phyloP scores from a whole-genome alignment of 1,284 basidiomycete genomes.

The Ustilago cynodontis region DNA sequence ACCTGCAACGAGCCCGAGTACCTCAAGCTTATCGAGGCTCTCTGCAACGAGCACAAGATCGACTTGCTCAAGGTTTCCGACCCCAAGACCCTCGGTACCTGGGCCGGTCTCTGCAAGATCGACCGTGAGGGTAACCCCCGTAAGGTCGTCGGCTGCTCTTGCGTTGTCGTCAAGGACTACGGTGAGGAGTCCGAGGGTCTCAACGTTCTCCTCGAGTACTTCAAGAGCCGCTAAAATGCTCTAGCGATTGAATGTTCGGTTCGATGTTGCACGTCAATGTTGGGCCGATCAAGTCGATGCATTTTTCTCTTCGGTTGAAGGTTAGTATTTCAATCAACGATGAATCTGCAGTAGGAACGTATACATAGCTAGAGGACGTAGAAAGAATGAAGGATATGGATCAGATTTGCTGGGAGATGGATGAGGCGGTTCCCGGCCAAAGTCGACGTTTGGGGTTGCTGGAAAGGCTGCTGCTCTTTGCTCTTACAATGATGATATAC shows the following conservation, averaged over 20 bases:
- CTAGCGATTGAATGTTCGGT: not conserved
- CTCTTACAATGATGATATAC: constrained; percentile 57
- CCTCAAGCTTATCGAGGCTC: constrained; percentile 99
- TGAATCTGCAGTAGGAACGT: not conserved
- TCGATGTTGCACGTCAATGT: not conserved
- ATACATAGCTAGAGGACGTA: not conserved
- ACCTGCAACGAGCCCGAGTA: constrained; percentile 99
- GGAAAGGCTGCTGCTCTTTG: constrained; percentile 23
- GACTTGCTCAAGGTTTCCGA: constrained; percentile 98
- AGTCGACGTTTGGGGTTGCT: too few species aligned
- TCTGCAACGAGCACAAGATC: constrained; percentile 99
- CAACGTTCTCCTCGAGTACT: constrained; percentile 95
- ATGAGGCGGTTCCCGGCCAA: not conserved
- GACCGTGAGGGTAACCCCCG: constrained; percentile 98
- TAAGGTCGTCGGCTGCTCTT: constrained; percentile 80
- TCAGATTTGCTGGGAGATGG: not conserved
- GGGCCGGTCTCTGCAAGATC: constrained; percentile 96
- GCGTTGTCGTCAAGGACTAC: constrained; percentile 98
- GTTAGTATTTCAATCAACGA: constrained; percentile 34
- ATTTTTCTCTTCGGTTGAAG: constrained; percentile 24
- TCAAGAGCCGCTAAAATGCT: constrained; percentile 80
- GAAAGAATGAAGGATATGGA: not conserved
- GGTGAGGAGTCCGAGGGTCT: constrained; percentile 95
- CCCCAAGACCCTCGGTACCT: constrained; percentile 92
- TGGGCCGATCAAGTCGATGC: constrained; percentile 2